Evolutionary conservation across 108 stramenopile species (phyloP), one percentile per base, ranked within the genome.

Genomic region (Pseudonitzschia delicatissima): DNA sequence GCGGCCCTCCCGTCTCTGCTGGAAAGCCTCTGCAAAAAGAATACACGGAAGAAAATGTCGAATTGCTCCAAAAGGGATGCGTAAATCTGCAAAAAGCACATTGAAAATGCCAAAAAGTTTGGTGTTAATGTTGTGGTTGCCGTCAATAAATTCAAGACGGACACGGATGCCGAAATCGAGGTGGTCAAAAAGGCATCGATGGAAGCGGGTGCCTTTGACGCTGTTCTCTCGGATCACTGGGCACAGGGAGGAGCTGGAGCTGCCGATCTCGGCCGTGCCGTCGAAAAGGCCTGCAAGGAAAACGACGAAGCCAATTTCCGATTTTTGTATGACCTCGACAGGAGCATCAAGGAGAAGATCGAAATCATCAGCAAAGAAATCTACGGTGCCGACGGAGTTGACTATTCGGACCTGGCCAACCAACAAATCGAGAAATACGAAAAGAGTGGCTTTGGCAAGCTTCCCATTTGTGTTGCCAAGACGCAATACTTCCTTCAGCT

Each of bases 401-500:
- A 96, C 63, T 99, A 82, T 70, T 78, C 87, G 27, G 91, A 95
- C 9, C 17, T 82, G 49, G 98, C 99, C 17, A 88, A 90, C 34
- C 76, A 91, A 47, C 96, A 97, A 69, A 90, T 99, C 57, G 83
- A 58, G 25, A 87, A 91, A 47, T 98, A 97, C 72, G 91, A 97
- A 75, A 64, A 71, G 23, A 72, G 85, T 32, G 97, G 97, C 9
- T 96, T 94, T 82, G 96, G 90, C 27, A 87, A 86, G 55, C 69
- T 98, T 36, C 99, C 99, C 2, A 90, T 99, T 61, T 99, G 99
- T 69, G 93, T 99, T 51, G 99, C 99, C 34, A 99, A 99, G 77
- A 99, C 99, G 8, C 99, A 99, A 68, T 97, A 98, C n/a, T 78
- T 92, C 90, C 8, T 93, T 99, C 76, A 94, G 92, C 57, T 94